Evolutionary conservation across 2,329 filamentous ascomycete genomes (phyloP), one percentile per base, ranked within the genome.

Genomic region (Periconia sp.): DNA sequence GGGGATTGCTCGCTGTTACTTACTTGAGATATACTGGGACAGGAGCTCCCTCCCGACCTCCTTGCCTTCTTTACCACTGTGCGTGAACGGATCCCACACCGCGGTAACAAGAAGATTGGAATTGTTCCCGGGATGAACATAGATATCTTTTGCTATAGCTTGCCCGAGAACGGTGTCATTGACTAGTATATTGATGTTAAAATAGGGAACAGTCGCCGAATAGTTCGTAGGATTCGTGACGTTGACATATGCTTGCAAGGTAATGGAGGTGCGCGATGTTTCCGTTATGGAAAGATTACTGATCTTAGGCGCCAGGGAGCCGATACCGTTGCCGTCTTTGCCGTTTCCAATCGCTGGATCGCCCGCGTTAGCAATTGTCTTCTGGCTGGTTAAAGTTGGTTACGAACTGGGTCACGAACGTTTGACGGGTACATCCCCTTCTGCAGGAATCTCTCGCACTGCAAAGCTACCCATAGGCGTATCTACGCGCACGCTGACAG

Each of bases 161-260:
- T 92, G 87, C 22, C 88, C 94, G 23, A 99, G 75, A 6, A 87
- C 66, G 0, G 86, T 86, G 9, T 79, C 83, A 57, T 95, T 92
- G 57, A 83, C 84, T 21, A 88, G 67, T 29, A 97, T 73, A 49
- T 91, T 83, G 30, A 95, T 79, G 63, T 87, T 91, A 51, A 89
- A 72, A 50, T 84, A 92, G 2, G 92, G 92, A n/a, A 97, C 77
- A 2, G 76, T 77, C 4, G 90, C 92, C 4, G 88, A 85, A 67
- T 97, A 96, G 4, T 85, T 80, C 0, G 92, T 95, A 1, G 92
- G 92, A 61, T 99, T 99, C 4, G 89, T 95, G 47, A 96, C 79
- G 63, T 94, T 95, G 59, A 95, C 78, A 26, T 77, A 72, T 11
- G 88, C 87, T 59, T 84, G 78, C 24, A 97, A 73, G 15, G 80